Evolutionary conservation across 2,329 filamentous ascomycete species (phyloP).

Genomic region (Parastagonospora avenae): DNA sequence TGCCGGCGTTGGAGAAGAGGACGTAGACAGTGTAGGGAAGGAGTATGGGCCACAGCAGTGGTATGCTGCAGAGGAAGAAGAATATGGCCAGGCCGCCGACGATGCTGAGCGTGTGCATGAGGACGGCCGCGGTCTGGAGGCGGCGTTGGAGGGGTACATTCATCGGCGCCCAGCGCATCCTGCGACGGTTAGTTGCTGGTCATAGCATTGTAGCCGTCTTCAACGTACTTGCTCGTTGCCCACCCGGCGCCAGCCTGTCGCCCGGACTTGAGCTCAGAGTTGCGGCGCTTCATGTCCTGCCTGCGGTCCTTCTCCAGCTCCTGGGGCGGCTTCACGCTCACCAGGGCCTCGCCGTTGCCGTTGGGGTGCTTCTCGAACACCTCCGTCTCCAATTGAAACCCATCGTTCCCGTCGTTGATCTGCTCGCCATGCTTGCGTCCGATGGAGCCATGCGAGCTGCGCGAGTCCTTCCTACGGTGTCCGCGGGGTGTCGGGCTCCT

Average conservation of each 20-base stretch:
- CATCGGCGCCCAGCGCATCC: constrained; percentile 87
- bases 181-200: constrained; percentile 27
- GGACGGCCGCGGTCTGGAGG: constrained; percentile 56
- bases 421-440: constrained; percentile 35
- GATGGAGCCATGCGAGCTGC: constrained; percentile 38
- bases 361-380: constrained; percentile 53
- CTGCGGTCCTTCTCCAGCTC: constrained; percentile 45
- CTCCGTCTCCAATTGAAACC: constrained; percentile 11
- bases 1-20: constrained; percentile 76
- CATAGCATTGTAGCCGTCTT: background rate
- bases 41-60: constrained; percentile 83
- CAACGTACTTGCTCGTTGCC: constrained; percentile 53
- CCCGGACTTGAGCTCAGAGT: constrained; percentile 56
- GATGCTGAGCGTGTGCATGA: constrained; percentile 57
- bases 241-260: constrained; percentile 60
- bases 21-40: constrained; percentile 83
- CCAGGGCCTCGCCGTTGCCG: constrained; percentile 53
- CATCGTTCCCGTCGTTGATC: constrained; percentile 11
- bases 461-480: constrained; percentile 36
- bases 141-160: constrained; percentile 63
- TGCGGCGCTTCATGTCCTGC: constrained; percentile 38
- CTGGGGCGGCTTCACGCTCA: constrained; percentile 50
- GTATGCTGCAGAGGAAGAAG: constrained; percentile 89
- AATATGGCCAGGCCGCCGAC: constrained; percentile 70
- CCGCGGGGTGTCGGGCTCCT: constrained; percentile 37